Base-by-base conservation (phyloP, 1,284 basidiomycete genomes). In the Entoloma clypeatum region DNA sequence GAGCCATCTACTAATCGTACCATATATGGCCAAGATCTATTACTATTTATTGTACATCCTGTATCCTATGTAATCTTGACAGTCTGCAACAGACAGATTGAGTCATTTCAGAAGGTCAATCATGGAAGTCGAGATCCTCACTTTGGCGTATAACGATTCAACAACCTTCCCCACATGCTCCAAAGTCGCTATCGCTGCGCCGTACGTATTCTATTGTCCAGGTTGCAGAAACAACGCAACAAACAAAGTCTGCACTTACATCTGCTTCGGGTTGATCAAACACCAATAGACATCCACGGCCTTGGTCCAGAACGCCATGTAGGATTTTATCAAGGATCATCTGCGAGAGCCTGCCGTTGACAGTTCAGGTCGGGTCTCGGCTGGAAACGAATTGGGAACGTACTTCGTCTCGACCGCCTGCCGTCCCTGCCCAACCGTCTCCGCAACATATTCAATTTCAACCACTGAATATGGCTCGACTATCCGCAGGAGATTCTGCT, bases 311-410 rank as follows among this genome's bases (percentile, higher is more conserved):
- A 3, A 98, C 93, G 5, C 95, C 95, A 51, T 92, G 79, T 56
- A 99, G 81, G 1, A 94, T 81, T 56, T 95, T 94, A 65, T 99
- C 95, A 29, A 99, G 69, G 50, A 99, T 98, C 95, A 99, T 98
- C 62, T 98, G 95, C 36, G 89, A 92, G 37, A 99, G 66, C 60
- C 90, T 93, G 39, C 4, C 25, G 11, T 19, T 28, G 28, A 26
- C 3, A 24, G 2, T 4, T 5, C 5, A 16, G 23, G 34, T 40
- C 25, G 40, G 30, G 7, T 39, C 35, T 30, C 7, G 11, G 25
- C 8, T 9, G 36, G 48, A 32, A 27, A 26, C 51, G 32, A 43
- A 28, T 39, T 36, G 5, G 14, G 16, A 28, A 69, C 85, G 51
- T 50, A 92, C 92, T 97, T 99, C 16, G 85, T 78, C 67, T 99